Evolutionary conservation across 148 eudicot species (phyloP), one percentile per base, ranked within the genome.

Genomic region (Fagopyrum esculentum): DNA sequence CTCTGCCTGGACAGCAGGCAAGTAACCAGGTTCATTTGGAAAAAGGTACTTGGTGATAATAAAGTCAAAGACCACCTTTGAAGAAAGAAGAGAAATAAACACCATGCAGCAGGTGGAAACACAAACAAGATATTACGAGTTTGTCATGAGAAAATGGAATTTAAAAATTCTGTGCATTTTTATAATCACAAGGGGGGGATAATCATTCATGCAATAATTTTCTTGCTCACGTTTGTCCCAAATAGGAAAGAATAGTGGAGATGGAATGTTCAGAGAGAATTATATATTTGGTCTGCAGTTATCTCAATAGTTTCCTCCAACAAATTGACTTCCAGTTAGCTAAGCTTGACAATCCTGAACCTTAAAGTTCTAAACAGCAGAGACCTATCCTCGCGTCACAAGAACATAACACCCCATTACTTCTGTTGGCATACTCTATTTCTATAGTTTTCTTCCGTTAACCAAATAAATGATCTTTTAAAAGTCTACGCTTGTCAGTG

Each of bases 301-400:
- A 60, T 22, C 43, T 60, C 66, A 60, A 60, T 29, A 60, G 12
- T 60, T 60, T 60, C 66, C 40, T 60, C 45, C n/a, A 63, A 63
- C 44, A 63, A 29, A 63, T 29, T 29, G 35, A 29, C 69, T 30
- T 29, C 16, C n/a, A 3, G 15, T 30, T 63, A 63, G 69, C 45
- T 63, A 29, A 63, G 45, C 44, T 44, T 30, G 44, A 63, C 7
- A 63, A 61, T 26, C 44, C 3, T 63, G 16, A 44, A 29, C 10
- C 7, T 10, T 0, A 59, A 22, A 16, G 0, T 9, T 6, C 26
- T 4, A 9, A 29, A 30, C 44, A 9, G 26, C 64, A 59, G 11
- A 22, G 35, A 7, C 9, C 64, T 59, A 22, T 56, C 26, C 19
- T 6, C 26, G 16, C 7, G 26, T 56, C 61, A 56, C 61, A 56